These are phyloP conservation scores for Paracorniculantispora psalliotae DNA, from an alignment of 2,329 filamentous ascomycete genomes.

Conservation along the genomic window DNA sequence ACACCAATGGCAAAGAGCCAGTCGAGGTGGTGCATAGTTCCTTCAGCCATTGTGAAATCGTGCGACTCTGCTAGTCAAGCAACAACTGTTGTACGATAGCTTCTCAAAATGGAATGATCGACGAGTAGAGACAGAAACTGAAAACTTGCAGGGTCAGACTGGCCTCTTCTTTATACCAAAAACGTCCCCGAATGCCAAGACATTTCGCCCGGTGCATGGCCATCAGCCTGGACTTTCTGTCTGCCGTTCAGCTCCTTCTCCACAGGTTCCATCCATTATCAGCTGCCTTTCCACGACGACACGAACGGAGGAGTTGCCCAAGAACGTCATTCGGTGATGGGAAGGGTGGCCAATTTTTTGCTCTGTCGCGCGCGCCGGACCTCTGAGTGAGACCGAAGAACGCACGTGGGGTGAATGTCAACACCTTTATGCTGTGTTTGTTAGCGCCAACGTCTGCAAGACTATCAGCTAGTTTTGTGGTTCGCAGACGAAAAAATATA, in stretches of 20 bases:
- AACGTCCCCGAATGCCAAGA: not conserved
- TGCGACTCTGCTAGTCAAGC: not conserved
- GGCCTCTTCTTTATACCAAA: not conserved
- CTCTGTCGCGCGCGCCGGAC: too few relatives aligned
- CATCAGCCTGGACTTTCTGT: too few relatives aligned
- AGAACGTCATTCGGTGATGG: too few relatives aligned
- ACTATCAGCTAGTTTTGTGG: not conserved
- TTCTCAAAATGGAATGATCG: too few relatives aligned
- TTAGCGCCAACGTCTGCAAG: not conserved
- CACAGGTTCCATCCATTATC: too few relatives aligned
- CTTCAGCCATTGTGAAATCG: not conserved
- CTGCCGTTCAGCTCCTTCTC: too few relatives aligned
- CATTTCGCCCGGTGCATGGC: not conserved
- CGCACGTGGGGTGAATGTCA: not conserved
- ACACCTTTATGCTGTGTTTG: not conserved
- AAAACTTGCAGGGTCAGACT: not conserved
- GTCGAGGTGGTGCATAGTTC: conserved; percentile 8
- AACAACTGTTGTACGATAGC: not conserved
- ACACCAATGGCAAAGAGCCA: conserved; percentile 12
- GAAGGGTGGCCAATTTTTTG: too few relatives aligned
- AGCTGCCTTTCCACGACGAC: too few relatives aligned
- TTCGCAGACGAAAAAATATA: too few relatives aligned
- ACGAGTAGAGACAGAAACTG: too few relatives aligned
- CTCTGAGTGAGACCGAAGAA: too few relatives aligned
- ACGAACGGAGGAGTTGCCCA: too few relatives aligned